Base-by-base conservation (phyloP, 306 rosid genomes). In the Cucurbita ficifolia region DNA sequence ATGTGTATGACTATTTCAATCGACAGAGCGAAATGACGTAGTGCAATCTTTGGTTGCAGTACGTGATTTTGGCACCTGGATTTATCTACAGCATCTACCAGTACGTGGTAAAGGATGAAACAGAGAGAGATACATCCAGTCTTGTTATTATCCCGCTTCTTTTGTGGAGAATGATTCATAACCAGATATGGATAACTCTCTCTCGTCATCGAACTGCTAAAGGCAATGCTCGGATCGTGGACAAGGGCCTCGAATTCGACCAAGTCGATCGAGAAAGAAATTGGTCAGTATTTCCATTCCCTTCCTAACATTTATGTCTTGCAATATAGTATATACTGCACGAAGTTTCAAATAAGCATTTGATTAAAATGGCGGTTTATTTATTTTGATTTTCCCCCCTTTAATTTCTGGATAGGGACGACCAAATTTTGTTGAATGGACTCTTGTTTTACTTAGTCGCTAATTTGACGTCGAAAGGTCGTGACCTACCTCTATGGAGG, bases 391-490 rank as follows among this genome's bases (percentile, higher is more conserved):
- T 72, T 53, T 21, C 24, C 10, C 5, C 0, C 6, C 3, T 14
- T n/a, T 17, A 11, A 60, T 14, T 36, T 46, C 17, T 33, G 13
- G 4, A 24, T 64, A 85, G 88, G 89, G 89, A 85, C 65, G 85
- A 82, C 19, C 89, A 85, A 49, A 80, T 85, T 24, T 10, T 85
- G 45, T 64, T 82, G 19, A 78, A 63, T 49, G 84, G 74, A 35
- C 6, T 53, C 0, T 0, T 80, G 2, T 43, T 78, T 58, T 85
- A 76, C 75, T 0, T 74, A 12, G 72, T 9, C 2, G 22, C 2
- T 7, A 42, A 73, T 22, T 5, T 39, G 4, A 0, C 83, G 12
- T 13, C 53, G 0, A 72, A 54, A 1, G 76, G 18, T 5, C 18
- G 36, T 8, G 22, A 78, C 9, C 19, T 80, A 4, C 80, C 85